A percentile compares a stretch with the other conserved stretches of the same genome.
phyloP scores from a whole-genome alignment of 2,329 filamentous ascomycete species.

The Aspergillus cejpii region DNA sequence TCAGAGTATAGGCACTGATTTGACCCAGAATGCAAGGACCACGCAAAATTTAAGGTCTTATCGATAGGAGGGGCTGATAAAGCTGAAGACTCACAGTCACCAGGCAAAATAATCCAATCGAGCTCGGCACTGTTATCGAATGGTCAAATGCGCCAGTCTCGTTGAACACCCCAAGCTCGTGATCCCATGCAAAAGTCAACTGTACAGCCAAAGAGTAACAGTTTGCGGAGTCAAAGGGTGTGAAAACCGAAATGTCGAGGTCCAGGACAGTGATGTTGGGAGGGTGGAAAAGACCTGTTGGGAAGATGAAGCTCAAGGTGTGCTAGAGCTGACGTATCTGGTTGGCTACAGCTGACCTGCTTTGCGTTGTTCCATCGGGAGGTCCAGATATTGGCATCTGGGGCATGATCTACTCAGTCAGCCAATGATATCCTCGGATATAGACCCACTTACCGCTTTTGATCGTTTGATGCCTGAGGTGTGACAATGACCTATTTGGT shows the following conservation, averaged over 20 bases:
- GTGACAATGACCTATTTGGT: background rate
- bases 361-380: background rate
- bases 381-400: background rate
- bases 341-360: constrained; percentile 13
- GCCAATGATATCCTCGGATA: background rate
- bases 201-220: constrained; percentile 5
- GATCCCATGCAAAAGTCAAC: constrained; percentile 8
- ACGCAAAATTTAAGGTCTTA: constrained; percentile 3
- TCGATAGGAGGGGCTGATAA: constrained; percentile 2
- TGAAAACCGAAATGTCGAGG: background rate
- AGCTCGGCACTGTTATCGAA: background rate
- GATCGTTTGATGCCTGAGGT: background rate
- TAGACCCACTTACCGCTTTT: background rate
- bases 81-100: background rate
- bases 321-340: constrained; percentile 15
- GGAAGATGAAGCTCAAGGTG: constrained; percentile 17
- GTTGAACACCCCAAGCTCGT: constrained; percentile 17
- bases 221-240: constrained; percentile 5
- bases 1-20: too few species aligned
- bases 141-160: constrained; percentile 14
- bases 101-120: background rate
- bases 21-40: background rate
- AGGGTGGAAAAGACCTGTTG: constrained; percentile 14
- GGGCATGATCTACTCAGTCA: background rate
- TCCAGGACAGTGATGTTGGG: background rate